These are phyloP conservation scores for Vitellaria paradoxa DNA, from an alignment of 179 eudicot species.

Conservation along the genomic window DNA sequence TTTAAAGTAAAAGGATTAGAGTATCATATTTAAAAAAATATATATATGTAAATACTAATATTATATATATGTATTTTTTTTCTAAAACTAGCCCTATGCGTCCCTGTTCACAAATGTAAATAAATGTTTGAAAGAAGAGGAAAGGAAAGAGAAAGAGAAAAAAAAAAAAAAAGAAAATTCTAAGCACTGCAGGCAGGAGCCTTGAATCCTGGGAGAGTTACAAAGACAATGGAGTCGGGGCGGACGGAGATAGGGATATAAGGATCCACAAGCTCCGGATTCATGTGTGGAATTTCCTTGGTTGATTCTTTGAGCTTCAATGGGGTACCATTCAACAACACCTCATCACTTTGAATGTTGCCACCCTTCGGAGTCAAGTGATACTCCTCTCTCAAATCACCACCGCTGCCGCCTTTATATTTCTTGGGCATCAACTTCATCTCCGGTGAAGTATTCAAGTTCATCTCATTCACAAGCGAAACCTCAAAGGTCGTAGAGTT, in stretches of 20 bases:
- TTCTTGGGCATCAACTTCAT: not conserved
- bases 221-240: slow-evolving; percentile 33
- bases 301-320: slow-evolving; percentile 18
- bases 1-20: no score
- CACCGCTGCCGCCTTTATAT: not conserved
- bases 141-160: not conserved
- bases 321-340: slow-evolving; percentile 33
- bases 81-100: no score
- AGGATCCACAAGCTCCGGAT: slow-evolving; percentile 24
- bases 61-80: no score
- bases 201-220: slow-evolving; percentile 22
- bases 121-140: no score
- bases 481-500: slow-evolving; percentile 41
- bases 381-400: slow-evolving; percentile 46
- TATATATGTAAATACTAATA: not conserved
- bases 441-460: slow-evolving; percentile 17
- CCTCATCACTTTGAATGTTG: slow-evolving; percentile 28
- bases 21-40: no score
- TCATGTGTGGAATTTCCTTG: slow-evolving; percentile 30
- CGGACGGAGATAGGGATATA: slow-evolving; percentile 17
- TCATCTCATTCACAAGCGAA: slow-evolving; percentile 27
- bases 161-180: not conserved
- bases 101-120: no score
- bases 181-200: slow-evolving; percentile 35
- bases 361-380: slow-evolving; percentile 38